These are phyloP conservation scores for Fusarium vanettenii DNA, from an alignment of 2,329 filamentous ascomycete genomes.

Conservation along the genomic window DNA sequence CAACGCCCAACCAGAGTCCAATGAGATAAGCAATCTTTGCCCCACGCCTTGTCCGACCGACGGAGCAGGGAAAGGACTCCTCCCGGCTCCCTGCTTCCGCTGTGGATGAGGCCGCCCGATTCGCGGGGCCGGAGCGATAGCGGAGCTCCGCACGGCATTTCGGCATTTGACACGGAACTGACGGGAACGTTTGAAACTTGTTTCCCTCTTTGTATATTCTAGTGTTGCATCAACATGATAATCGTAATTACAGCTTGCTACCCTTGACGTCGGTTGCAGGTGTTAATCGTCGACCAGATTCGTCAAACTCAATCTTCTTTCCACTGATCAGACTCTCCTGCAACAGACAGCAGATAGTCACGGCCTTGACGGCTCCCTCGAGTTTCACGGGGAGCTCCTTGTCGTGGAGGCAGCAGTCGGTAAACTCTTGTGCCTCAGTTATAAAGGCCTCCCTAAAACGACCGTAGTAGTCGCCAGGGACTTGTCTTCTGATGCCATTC, in stretches of 20 bases:
- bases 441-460: constrained; percentile 5
- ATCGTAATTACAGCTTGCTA: background rate
- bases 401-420: background rate
- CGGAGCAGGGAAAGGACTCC: background rate
- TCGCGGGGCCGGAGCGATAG: constrained; percentile 21
- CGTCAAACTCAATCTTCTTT: constrained; percentile 3
- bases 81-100: constrained; percentile 23
- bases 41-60: background rate
- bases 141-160: constrained; percentile 8
- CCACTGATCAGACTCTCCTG: constrained; percentile 10
- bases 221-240: background rate
- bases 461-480: background rate
- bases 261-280: background rate
- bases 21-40: constrained; percentile 21
- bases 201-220: background rate
- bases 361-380: background rate
- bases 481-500: background rate
- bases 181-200: background rate
- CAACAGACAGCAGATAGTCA: background rate
- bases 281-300: background rate
- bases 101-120: constrained; percentile 9
- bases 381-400: background rate
- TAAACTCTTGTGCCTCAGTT: constrained; percentile 1
- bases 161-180: background rate
- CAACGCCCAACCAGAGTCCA: background rate